A percentile compares a stretch with the other conserved stretches of the same genome.
Evolutionary conservation across 192 early-diverging fungal genomes (phyloP).

Genomic region (Coemansia sp.): DNA sequence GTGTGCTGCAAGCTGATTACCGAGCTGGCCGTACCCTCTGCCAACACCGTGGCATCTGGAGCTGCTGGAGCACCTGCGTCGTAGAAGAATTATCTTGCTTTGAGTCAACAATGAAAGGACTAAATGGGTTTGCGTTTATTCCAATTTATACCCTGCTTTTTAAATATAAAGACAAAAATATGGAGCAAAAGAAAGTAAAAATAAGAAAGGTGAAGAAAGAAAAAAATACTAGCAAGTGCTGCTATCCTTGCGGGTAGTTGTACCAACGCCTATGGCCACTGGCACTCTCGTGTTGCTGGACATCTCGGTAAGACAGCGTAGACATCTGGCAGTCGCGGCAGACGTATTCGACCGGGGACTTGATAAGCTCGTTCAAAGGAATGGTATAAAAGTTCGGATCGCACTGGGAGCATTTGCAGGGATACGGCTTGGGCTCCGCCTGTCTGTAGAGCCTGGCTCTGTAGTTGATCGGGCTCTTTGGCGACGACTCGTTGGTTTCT

Average conservation of each 20-base stretch:
- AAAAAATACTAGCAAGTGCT: not conserved
- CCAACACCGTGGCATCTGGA: not conserved
- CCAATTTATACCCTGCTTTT: too few relatives aligned
- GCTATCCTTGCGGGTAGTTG: slow-evolving; percentile 41
- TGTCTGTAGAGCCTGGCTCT: not conserved
- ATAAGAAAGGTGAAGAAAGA: not conserved
- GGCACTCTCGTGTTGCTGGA: slow-evolving; percentile 40
- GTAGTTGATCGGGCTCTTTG: slow-evolving; percentile 6
- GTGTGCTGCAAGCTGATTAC: slow-evolving; percentile 92
- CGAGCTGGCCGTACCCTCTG: slow-evolving; percentile 78
- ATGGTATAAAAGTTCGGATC: slow-evolving; percentile 49
- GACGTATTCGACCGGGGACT: slow-evolving; percentile 40
- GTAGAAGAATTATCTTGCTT: too few relatives aligned
- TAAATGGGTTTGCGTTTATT: too few relatives aligned
- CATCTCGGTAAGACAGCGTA: slow-evolving; percentile 24
- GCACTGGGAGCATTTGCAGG: slow-evolving; percentile 52
- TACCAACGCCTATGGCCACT: slow-evolving; percentile 51
- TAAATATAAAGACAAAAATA: not conserved
- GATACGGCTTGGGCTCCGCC: not conserved
- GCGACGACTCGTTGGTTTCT: slow-evolving; percentile 5
- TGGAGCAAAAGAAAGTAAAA: not conserved
- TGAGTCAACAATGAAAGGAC: too few relatives aligned
- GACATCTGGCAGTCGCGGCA: slow-evolving; percentile 49
- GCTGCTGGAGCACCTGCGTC: not conserved
- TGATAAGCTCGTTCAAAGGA: slow-evolving; percentile 30